Percentiles rank a stretch among this genome's conserved stretches.
These are phyloP conservation scores for Salix arbutifolia DNA, from an alignment of 345 rosid genomes.

Conservation along the genomic window DNA sequence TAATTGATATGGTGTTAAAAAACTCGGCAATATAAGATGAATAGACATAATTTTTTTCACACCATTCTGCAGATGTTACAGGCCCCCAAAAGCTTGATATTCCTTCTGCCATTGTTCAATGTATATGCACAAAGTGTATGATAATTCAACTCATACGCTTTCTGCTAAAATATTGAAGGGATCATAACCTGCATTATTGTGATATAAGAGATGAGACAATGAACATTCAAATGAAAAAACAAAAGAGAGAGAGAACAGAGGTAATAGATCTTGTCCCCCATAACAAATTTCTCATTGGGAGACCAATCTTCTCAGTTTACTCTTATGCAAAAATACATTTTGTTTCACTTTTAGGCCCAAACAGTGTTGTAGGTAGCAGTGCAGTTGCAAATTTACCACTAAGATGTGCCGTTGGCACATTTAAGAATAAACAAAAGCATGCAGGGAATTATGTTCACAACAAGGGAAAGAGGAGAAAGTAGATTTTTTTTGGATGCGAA, in stretches of 20 bases:
- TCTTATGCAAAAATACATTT: too few relatives aligned
- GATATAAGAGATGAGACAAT: neutral
- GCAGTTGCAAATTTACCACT: too few relatives aligned
- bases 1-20: slow-evolving; percentile 72
- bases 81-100: slow-evolving; percentile 92
- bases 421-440: too few relatives aligned
- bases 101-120: slow-evolving; percentile 61
- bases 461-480: too few relatives aligned
- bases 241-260: neutral
- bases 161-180: slow-evolving; percentile 11
- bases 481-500: too few relatives aligned
- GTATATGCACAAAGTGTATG: slow-evolving; percentile 5
- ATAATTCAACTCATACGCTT: slow-evolving; percentile 12
- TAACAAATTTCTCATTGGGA: neutral
- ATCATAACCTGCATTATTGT: slow-evolving; percentile 23
- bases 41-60: slow-evolving; percentile 72
- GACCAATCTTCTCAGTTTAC: neutral
- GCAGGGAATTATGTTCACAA: too few relatives aligned
- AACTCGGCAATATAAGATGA: slow-evolving; percentile 90
- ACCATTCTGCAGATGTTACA: slow-evolving; percentile 79
- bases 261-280: neutral
- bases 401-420: too few relatives aligned
- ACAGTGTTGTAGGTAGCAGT: too few relatives aligned
- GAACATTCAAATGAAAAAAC: neutral
- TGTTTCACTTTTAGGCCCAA: too few relatives aligned